Conservation (phyloP, 305 asterid species). For the Plantago coronopus region DNA sequence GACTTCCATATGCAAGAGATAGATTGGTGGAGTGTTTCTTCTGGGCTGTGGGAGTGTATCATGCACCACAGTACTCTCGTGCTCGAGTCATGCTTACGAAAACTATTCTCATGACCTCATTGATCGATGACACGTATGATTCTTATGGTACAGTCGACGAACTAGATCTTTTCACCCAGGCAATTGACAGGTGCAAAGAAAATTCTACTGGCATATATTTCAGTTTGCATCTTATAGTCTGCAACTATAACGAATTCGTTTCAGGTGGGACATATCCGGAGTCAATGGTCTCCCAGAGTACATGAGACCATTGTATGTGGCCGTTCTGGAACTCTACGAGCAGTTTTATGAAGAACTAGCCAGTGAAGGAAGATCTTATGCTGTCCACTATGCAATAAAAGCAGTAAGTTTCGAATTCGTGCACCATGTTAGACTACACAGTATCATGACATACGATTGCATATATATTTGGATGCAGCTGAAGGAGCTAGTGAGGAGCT, state of each 20-base stretch:
- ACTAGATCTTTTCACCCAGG: conserved; percentile 21
- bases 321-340: neutral
- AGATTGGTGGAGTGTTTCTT: conserved; percentile 29
- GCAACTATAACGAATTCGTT: too few relatives aligned
- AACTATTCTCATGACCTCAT: conserved; percentile 15
- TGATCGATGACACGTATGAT: conserved; percentile 34
- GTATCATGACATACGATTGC: too few relatives aligned
- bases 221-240: too few relatives aligned
- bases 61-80: conserved; percentile 24
- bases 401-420: too few relatives aligned
- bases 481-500: conserved; percentile 8
- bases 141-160: conserved; percentile 32
- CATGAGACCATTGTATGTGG: conserved; percentile 1
- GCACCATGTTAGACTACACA: too few relatives aligned
- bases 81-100: conserved; percentile 28
- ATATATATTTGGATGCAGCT: too few relatives aligned
- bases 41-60: conserved; percentile 24
- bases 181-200: conserved; percentile 20
- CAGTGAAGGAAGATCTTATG: conserved; percentile 2
- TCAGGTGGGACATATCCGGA: conserved; percentile 3
- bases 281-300: conserved; percentile 2
- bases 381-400: neutral
- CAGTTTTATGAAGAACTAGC: conserved; percentile 2
- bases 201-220: too few relatives aligned
- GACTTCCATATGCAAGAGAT: conserved; percentile 30